Conservation (phyloP, 2,329 filamentous ascomycete species). For the Aspergillus japonicus region DNA sequence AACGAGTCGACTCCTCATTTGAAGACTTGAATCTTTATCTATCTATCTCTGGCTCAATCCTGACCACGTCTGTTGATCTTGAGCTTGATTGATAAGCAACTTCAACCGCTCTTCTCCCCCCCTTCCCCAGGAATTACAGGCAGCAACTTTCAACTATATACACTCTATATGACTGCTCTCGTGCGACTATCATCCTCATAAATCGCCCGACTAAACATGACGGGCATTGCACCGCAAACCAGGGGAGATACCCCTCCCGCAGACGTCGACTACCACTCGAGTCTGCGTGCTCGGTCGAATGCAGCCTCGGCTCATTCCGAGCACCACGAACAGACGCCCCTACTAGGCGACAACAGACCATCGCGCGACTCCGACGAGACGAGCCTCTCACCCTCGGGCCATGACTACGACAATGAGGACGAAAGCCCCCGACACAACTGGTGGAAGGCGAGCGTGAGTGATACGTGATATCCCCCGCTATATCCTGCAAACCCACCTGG, state of each 20-base stretch:
- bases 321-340: slow-evolving; percentile 27
- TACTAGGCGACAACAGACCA: slow-evolving; percentile 18
- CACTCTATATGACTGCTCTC: neutral
- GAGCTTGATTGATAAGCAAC: slow-evolving; percentile 6
- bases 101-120: neutral
- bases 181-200: neutral
- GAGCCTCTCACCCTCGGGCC: neutral
- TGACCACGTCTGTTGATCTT: neutral
- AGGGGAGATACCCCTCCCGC: slow-evolving; percentile 36
- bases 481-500: neutral
- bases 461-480: neutral
- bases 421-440: slow-evolving; percentile 27
- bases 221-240: slow-evolving; percentile 20
- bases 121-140: neutral
- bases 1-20: neutral
- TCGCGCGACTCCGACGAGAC: neutral
- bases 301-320: slow-evolving; percentile 9
- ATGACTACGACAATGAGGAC: neutral
- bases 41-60: neutral
- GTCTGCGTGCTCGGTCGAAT: slow-evolving; percentile 18
- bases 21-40: too few species aligned
- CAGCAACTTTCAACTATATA: neutral
- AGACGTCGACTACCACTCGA: slow-evolving; percentile 29
- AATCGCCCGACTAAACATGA: neutral
- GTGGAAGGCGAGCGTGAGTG: slow-evolving; percentile 52